These are phyloP conservation scores for Chlamydomonas schloesseri DNA, from an alignment of 139 green algal species.

Conservation along the genomic window DNA sequence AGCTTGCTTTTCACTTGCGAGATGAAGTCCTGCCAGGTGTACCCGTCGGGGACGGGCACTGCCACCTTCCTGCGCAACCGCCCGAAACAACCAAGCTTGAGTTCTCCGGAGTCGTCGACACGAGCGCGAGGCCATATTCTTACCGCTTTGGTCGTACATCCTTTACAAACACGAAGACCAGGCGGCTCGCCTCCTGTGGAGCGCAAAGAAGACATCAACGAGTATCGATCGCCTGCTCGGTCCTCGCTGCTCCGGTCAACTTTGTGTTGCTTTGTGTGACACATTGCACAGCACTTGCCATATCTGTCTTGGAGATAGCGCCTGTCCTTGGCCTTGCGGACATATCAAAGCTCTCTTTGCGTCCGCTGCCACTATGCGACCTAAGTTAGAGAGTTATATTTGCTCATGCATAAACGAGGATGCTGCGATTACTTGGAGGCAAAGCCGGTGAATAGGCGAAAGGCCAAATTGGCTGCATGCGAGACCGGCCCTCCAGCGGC, in stretches of 20 bases:
- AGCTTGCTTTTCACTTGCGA: constrained; percentile 79
- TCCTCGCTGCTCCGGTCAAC: too few species aligned
- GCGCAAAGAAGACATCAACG: background rate
- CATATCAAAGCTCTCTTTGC: background rate
- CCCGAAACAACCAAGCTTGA: background rate
- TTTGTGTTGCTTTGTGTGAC: too few species aligned
- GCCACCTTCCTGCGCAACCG: constrained; percentile 80
- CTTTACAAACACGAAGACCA: constrained; percentile 88
- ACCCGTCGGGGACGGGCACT: constrained; percentile 81
- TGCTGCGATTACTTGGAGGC: too few species aligned
- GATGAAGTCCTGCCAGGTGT: constrained; percentile 80
- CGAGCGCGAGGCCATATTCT: background rate
- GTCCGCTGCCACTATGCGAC: too few species aligned
- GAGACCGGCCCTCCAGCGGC: too few species aligned
- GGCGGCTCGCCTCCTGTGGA: constrained; percentile 78
- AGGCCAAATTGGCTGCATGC: too few species aligned
- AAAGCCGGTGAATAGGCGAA: too few species aligned
- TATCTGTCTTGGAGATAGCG: constrained; percentile 39
- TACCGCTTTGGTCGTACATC: constrained; percentile 80
- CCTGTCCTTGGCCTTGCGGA: constrained; percentile 2
- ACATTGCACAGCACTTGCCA: constrained; percentile 23
- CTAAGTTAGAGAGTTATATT: too few species aligned
- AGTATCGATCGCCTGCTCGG: too few species aligned
- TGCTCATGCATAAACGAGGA: too few species aligned
- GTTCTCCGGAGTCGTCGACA: background rate